phyloP scores from a whole-genome alignment of 768 basidiomycete genomes.

The Russula emetica region DNA sequence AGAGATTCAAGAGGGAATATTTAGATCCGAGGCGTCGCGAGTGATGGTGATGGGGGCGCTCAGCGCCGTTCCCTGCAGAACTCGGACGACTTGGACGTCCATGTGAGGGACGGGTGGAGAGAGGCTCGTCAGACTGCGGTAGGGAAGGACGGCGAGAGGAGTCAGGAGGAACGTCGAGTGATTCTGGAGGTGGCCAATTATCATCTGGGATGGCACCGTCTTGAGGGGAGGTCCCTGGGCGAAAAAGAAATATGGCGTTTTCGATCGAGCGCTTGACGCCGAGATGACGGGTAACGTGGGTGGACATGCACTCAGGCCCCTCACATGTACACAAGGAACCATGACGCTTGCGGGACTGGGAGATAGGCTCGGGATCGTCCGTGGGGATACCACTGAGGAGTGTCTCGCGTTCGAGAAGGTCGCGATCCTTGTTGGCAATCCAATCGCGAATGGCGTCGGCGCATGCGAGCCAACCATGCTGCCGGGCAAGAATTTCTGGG shows the following conservation, averaged over 20 bases:
- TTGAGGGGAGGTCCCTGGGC: constrained; percentile 15
- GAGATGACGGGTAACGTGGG: constrained; percentile 37
- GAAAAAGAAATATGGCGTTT: constrained; percentile 40
- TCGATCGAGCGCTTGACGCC: constrained; percentile 79
- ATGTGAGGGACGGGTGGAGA: constrained; percentile 28
- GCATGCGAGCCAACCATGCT: constrained; percentile 76
- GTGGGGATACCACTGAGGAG: constrained; percentile 25
- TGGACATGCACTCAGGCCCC: constrained; percentile 12
- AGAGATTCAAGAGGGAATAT: constrained; percentile 68
- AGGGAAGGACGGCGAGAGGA: constrained; percentile 18
- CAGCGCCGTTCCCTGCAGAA: constrained; percentile 58
- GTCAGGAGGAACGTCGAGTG: constrained; percentile 7
- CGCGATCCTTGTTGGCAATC: constrained; percentile 56
- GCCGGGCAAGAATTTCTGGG: constrained; percentile 75
- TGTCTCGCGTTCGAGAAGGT: constrained; percentile 49
- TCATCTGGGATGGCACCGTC: constrained; percentile 5
- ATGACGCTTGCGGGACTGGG: constrained; percentile 35
- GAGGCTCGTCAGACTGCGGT: constrained; percentile 27
- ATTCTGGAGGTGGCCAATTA: constrained; percentile 18
- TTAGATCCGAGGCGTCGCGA: constrained; percentile 57
- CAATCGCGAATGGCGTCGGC: constrained; percentile 70
- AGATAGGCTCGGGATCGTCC: constrained; percentile 34
- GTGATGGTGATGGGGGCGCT: constrained; percentile 43
- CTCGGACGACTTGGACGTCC: constrained; percentile 52
- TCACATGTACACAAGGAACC: constrained; percentile 21